These are phyloP conservation scores for Septoria linicola DNA, from an alignment of 2,329 filamentous ascomycete species.

Conservation along the genomic window DNA sequence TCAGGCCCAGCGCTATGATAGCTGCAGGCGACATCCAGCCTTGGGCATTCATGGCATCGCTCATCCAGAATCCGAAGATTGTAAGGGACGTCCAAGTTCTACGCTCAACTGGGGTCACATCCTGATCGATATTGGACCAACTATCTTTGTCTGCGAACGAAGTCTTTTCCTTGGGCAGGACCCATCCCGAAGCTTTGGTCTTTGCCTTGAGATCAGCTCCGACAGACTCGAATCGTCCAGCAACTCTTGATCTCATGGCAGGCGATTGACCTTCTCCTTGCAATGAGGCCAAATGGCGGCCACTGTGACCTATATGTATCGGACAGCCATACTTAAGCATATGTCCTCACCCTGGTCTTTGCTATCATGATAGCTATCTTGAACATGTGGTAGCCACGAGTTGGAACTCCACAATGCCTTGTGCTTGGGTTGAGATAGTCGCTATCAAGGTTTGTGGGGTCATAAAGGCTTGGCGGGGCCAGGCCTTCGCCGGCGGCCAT, in stretches of 20 bases:
- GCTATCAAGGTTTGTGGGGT: constrained; percentile 19
- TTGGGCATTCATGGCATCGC: constrained; percentile 48
- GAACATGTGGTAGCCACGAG: constrained; percentile 15
- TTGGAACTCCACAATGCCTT: not conserved
- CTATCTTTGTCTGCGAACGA: constrained; percentile 43
- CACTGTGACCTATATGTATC: not conserved
- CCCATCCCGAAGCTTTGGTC: constrained; percentile 42
- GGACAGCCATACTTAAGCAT: constrained; percentile 5
- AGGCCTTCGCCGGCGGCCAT: not conserved
- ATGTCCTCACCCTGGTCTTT: constrained; percentile 2
- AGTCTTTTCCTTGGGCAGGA: constrained; percentile 42
- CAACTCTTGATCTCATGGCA: constrained; percentile 26
- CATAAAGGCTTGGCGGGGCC: too few relatives aligned
- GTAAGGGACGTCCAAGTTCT: constrained; percentile 48
- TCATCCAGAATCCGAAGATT: constrained; percentile 49
- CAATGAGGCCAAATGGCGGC: not conserved
- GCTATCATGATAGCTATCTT: constrained; percentile 7
- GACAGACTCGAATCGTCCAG: constrained; percentile 33
- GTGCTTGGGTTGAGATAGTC: constrained; percentile 1
- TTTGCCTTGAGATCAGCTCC: constrained; percentile 40
- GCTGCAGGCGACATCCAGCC: constrained; percentile 48
- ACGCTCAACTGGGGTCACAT: constrained; percentile 47
- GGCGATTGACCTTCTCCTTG: not conserved
- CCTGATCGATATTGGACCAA: constrained; percentile 49
- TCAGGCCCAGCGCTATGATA: constrained; percentile 50